phyloP scores from a whole-genome alignment of 148 eudicot genomes.

The Rhododendron ferrugineum region DNA sequence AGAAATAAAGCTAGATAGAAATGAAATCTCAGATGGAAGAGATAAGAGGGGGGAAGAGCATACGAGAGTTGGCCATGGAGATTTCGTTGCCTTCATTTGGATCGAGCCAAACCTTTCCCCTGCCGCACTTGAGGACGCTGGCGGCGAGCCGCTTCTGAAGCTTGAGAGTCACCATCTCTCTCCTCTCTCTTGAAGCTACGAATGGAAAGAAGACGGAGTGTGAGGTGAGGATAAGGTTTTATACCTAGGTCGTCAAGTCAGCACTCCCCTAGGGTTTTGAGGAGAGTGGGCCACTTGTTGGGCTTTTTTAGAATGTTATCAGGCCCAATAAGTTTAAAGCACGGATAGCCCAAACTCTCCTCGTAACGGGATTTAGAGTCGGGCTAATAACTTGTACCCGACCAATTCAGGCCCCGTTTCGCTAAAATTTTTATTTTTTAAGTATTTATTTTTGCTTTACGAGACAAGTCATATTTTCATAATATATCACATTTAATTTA shows the following conservation, averaged over 20 bases:
- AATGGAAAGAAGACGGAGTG: background rate
- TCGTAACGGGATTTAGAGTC: background rate
- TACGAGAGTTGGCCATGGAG: slow-evolving; percentile 92
- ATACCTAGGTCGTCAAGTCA: background rate
- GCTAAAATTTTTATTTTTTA: too few relatives aligned
- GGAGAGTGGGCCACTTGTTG: background rate
- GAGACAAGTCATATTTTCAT: too few relatives aligned
- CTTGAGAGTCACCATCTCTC: slow-evolving; percentile 67
- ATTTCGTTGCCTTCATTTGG: slow-evolving; percentile 79
- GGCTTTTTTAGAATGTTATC: background rate
- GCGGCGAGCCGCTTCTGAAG: slow-evolving; percentile 80
- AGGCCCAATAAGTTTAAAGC: background rate
- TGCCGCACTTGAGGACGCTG: slow-evolving; percentile 69
- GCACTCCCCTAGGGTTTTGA: slow-evolving; percentile 12
- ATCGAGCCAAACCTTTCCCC: slow-evolving; percentile 79
- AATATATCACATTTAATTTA: too few relatives aligned
- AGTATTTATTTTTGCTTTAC: too few relatives aligned
- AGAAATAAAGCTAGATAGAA: background rate
- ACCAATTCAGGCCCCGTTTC: background rate
- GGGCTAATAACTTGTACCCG: background rate
- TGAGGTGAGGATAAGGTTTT: background rate
- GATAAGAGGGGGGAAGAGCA: slow-evolving; percentile 3
- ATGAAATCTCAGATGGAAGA: background rate
- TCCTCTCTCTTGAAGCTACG: background rate
- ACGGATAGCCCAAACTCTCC: background rate